Evolutionary conservation across 1,139 yeast genomes (phyloP).

Genomic region (Candida labiduridarum): DNA sequence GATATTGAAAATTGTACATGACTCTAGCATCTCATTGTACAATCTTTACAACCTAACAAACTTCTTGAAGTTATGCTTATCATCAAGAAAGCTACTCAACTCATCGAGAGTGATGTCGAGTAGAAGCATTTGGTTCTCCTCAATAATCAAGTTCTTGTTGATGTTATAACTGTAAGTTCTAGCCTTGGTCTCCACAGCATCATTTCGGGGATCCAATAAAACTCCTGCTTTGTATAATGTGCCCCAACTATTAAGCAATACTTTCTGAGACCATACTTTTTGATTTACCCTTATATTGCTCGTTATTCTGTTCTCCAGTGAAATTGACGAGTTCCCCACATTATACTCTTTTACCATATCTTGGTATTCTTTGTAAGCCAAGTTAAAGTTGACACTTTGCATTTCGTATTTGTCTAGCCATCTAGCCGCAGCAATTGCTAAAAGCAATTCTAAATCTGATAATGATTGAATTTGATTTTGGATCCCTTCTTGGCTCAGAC

Average conservation of each 20-base stretch:
- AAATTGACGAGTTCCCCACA: slow-evolving; percentile 31
- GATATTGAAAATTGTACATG: too few species aligned
- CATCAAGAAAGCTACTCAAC: slow-evolving; percentile 34
- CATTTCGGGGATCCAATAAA: slow-evolving; percentile 28
- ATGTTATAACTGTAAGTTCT: slow-evolving; percentile 19
- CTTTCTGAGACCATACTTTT: slow-evolving; percentile 51
- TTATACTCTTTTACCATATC: slow-evolving; percentile 53
- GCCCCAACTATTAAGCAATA: slow-evolving; percentile 60
- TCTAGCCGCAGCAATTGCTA: slow-evolving; percentile 75
- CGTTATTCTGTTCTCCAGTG: slow-evolving; percentile 32
- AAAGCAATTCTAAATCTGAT: slow-evolving; percentile 68
- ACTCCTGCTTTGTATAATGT: slow-evolving; percentile 40
- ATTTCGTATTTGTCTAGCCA: slow-evolving; percentile 62
- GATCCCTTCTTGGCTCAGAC: slow-evolving; percentile 16
- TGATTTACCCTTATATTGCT: slow-evolving; percentile 42
- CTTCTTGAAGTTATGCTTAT: slow-evolving; percentile 32
- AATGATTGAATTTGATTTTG: slow-evolving; percentile 46
- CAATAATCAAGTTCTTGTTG: slow-evolving; percentile 35
- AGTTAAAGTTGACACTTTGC: slow-evolving; percentile 66
- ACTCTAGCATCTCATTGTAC: not conserved
- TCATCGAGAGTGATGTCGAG: slow-evolving; percentile 51
- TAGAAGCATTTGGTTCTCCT: slow-evolving; percentile 51
- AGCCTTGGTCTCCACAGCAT: not conserved
- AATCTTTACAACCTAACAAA: slow-evolving; percentile 28
- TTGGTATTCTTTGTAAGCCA: slow-evolving; percentile 78